phyloP scores from a whole-genome alignment of 768 basidiomycete genomes.

The Auricularia cornea region DNA sequence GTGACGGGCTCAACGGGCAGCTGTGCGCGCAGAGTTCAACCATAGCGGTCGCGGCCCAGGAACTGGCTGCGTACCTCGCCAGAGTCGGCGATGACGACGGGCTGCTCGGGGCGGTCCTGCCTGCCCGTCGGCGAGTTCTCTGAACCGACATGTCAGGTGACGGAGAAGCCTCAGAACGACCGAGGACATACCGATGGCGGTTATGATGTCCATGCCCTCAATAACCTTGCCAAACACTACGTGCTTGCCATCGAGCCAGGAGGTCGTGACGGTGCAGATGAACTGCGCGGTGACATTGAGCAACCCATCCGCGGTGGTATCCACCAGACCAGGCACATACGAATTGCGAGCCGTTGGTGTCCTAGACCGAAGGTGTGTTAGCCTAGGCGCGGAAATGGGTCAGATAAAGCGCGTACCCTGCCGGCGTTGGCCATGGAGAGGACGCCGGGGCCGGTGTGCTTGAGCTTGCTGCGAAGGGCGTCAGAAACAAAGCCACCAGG shows the following conservation, averaged over 20 bases:
- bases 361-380: constrained; percentile 45
- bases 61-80: constrained; percentile 61
- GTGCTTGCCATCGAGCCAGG: constrained; percentile 88
- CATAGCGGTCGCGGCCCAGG: not conserved
- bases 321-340: constrained; percentile 34
- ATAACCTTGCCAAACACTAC: constrained; percentile 91
- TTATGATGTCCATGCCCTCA: constrained; percentile 86
- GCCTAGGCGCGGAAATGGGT: not conserved
- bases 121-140: constrained; percentile 66
- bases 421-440: constrained; percentile 91
- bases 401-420: constrained; percentile 10
- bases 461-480: constrained; percentile 65
- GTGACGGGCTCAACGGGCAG: constrained; percentile 37
- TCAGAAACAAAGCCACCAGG: not conserved
- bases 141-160: constrained; percentile 21
- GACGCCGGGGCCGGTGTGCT: constrained; percentile 79
- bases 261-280: constrained; percentile 80
- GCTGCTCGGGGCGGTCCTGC: constrained; percentile 65
- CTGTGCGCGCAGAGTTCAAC: constrained; percentile 7
- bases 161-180: constrained; percentile 4
- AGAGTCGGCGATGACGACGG: constrained; percentile 72
- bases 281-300: constrained; percentile 44
- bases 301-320: not conserved
- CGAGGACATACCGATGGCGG: constrained; percentile 51
- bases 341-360: constrained; percentile 94